Evolutionary conservation across 2,329 filamentous ascomycete genomes (phyloP).

Genomic region (Ceratocystis diversiconidia): DNA sequence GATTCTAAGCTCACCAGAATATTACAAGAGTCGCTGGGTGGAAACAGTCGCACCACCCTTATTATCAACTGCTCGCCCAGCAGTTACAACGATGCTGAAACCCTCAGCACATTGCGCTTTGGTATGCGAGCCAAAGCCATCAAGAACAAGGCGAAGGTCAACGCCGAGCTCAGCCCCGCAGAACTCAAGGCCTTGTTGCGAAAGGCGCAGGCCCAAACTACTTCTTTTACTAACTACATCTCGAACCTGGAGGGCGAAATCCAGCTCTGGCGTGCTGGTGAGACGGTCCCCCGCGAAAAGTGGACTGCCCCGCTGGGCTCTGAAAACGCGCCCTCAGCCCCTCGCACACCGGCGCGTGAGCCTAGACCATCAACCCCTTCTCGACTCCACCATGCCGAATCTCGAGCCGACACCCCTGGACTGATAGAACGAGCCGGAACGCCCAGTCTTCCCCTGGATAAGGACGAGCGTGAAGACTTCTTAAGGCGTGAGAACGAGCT

Average conservation of each 20-base stretch:
- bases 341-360: constrained; percentile 30
- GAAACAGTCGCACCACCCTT: constrained; percentile 93
- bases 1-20: constrained; percentile 97
- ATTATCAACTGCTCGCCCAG: constrained; percentile 99
- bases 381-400: constrained; percentile 35
- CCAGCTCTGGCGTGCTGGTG: constrained; percentile 73
- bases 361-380: constrained; percentile 36
- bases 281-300: constrained; percentile 72
- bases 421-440: constrained; percentile 74
- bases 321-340: constrained; percentile 14
- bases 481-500: constrained; percentile 88
- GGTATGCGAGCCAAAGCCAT: constrained; percentile 95
- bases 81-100: constrained; percentile 95
- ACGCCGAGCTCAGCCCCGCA: constrained; percentile 87
- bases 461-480: constrained; percentile 95
- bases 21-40: constrained; percentile 88
- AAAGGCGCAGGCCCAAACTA: constrained; percentile 81
- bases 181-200: constrained; percentile 88
- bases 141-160: constrained; percentile 99
- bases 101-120: constrained; percentile 79
- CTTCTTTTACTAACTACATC: constrained; percentile 79
- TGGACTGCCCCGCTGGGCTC: constrained; percentile 53
- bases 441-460: constrained; percentile 76
- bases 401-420: constrained; percentile 46
- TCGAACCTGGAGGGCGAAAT: constrained; percentile 72